phyloP scores from a whole-genome alignment of 257 asterid species.

The Solanum ahanhuiri region DNA sequence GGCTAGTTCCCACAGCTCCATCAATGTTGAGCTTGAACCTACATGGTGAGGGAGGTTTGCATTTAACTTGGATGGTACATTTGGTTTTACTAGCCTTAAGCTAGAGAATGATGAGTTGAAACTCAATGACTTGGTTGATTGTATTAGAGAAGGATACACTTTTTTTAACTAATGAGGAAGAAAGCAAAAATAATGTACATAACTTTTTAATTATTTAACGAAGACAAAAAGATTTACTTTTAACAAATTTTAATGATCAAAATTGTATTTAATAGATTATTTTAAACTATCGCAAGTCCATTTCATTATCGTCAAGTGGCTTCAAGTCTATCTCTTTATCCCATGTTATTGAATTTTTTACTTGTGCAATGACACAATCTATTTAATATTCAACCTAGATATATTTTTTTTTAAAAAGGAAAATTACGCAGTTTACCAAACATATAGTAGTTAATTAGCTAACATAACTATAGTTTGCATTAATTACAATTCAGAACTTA shows the following conservation, averaged over 20 bases:
- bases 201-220: too few species aligned
- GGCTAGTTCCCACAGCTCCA: too few species aligned
- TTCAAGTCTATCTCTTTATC: neutral
- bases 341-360: neutral
- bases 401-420: too few species aligned
- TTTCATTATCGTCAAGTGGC: neutral
- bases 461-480: too few species aligned
- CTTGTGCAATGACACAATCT: neutral
- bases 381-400: neutral
- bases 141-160: neutral
- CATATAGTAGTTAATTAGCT: fast-evolving
- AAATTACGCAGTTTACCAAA: too few species aligned
- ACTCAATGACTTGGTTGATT: neutral
- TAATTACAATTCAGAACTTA: too few species aligned
- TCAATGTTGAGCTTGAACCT: neutral
- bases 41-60: neutral
- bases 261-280: too few species aligned
- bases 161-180: too few species aligned
- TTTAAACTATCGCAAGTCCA: neutral
- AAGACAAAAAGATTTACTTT: neutral
- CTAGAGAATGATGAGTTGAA: fast-evolving
- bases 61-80: neutral
- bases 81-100: neutral
- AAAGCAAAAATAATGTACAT: neutral
- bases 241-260: too few species aligned